A percentile compares a stretch with the other conserved stretches of the same genome.
Evolutionary conservation across 2,329 filamentous ascomycete species (phyloP).

Genomic region (Juglanconis sp.): DNA sequence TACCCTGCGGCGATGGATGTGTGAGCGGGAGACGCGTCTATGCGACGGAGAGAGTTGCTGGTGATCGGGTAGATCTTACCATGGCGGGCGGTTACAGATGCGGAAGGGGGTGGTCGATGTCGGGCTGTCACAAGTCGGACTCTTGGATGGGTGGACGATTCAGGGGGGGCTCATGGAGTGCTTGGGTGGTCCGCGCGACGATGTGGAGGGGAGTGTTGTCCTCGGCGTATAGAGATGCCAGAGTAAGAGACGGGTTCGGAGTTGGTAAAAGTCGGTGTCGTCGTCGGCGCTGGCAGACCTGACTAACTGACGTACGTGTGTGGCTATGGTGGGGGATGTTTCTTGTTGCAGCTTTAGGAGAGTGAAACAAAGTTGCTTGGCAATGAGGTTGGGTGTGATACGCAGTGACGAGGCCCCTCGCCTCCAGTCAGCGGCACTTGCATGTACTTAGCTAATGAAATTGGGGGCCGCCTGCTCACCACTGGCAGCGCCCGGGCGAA

Average conservation of each 20-base stretch:
- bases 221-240: slow-evolving; percentile 5
- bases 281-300: background rate
- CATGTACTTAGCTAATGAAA: slow-evolving; percentile 7
- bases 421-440: slow-evolving; percentile 1
- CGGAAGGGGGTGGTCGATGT: background rate
- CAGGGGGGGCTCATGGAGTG: slow-evolving; percentile 6
- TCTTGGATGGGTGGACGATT: slow-evolving; percentile 2
- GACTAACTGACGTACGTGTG: background rate
- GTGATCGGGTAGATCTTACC: slow-evolving; percentile 9
- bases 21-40: slow-evolving; percentile 6
- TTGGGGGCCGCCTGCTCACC: background rate
- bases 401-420: slow-evolving; percentile 12
- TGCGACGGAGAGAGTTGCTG: background rate
- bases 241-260: background rate
- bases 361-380: slow-evolving; percentile 16
- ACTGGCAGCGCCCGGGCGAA: too few species aligned
- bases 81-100: slow-evolving; percentile 9
- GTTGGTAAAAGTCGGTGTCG: background rate
- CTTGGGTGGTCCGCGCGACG: slow-evolving; percentile 4
- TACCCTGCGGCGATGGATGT: slow-evolving; percentile 34
- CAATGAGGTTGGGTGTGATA: background rate
- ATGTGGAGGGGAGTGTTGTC: background rate
- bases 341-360: slow-evolving; percentile 4
- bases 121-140: slow-evolving; percentile 1
- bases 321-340: slow-evolving; percentile 4